Percentiles rank a stretch among this genome's conserved stretches.
Evolutionary conservation across 306 rosid genomes (phyloP).

Genomic region (Cyclanthera cordifolia): DNA sequence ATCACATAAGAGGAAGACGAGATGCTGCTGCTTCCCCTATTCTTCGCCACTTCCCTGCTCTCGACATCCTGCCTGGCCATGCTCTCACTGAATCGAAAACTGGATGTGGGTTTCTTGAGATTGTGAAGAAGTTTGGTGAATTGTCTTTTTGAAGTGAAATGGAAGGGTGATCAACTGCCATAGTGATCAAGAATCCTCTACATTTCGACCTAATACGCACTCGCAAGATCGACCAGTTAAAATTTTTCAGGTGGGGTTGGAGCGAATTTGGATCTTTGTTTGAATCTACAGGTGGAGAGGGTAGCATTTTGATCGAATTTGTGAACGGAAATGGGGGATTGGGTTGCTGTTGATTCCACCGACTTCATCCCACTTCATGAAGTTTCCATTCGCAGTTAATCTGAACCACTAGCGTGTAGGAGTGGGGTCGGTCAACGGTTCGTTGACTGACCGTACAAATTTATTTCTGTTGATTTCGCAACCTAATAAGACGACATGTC

Average conservation of each 20-base stretch:
- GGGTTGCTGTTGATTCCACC: background rate
- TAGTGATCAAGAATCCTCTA: constrained; percentile 2
- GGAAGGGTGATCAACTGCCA: constrained; percentile 1
- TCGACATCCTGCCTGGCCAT: constrained; percentile 59
- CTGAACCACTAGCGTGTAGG: constrained; percentile 1
- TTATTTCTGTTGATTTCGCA: background rate
- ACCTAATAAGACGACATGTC: constrained; percentile 1
- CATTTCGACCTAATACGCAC: background rate
- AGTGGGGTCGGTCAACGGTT: constrained; percentile 1
- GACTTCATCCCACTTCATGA: background rate
- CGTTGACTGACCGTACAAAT: background rate
- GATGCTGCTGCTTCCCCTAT: constrained; percentile 17
- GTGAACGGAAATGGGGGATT: background rate
- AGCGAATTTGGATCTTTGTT: background rate
- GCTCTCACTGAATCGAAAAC: background rate
- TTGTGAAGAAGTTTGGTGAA: constrained; percentile 11
- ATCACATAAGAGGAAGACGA: constrained; percentile 22
- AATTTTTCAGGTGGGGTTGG: background rate
- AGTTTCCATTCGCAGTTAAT: constrained; percentile 11
- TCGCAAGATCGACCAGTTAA: background rate
- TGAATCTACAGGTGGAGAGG: background rate
- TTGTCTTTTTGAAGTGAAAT: constrained; percentile 23
- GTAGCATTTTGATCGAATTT: background rate
- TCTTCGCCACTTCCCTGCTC: constrained; percentile 28
- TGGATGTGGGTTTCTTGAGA: background rate